Evolutionary conservation across 495 filamentous ascomycete species (phyloP).

Genomic region (Trypethelium eluteriae): DNA sequence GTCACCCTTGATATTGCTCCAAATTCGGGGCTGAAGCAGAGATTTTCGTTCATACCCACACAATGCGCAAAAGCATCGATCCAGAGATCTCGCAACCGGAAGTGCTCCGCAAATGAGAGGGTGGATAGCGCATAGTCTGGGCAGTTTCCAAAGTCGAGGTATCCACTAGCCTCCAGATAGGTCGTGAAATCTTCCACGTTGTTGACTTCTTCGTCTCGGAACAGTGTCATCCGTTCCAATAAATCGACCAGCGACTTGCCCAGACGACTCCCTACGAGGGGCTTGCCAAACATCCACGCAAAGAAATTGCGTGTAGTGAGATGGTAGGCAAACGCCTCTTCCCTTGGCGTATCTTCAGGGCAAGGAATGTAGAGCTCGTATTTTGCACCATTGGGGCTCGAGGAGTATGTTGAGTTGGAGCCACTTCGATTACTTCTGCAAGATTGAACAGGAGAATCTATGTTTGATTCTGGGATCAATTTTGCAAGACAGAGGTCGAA

Average conservation of each 20-base stretch:
- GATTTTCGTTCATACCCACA: constrained; percentile 54
- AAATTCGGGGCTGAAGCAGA: constrained; percentile 47
- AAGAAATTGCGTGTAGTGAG: constrained; percentile 61
- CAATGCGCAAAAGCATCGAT: constrained; percentile 60
- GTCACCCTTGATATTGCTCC: constrained; percentile 50
- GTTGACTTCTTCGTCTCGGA: constrained; percentile 39
- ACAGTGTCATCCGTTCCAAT: constrained; percentile 49
- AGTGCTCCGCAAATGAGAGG: constrained; percentile 55
- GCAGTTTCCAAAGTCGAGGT: constrained; percentile 51
- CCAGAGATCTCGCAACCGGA: constrained; percentile 49
- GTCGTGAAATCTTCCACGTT: constrained; percentile 47
- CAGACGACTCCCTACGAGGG: constrained; percentile 53
- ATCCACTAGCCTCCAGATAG: constrained; percentile 55
- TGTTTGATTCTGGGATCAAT: constrained; percentile 22
- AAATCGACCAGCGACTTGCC: constrained; percentile 51
- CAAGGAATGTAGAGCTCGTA: constrained; percentile 58
- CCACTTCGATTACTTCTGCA: background rate
- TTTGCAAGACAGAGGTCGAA: constrained; percentile 43
- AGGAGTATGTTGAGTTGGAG: constrained; percentile 17
- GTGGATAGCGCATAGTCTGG: constrained; percentile 53
- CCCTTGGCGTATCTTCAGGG: constrained; percentile 42
- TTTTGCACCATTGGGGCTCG: constrained; percentile 16
- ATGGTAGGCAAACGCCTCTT: constrained; percentile 49
- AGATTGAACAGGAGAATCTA: constrained; percentile 8
- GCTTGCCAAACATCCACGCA: constrained; percentile 53